Percentiles rank a stretch among this genome's conserved stretches.
Evolutionary conservation across 768 basidiomycete genomes (phyloP).

Genomic region (Cystobasidium onofrii): DNA sequence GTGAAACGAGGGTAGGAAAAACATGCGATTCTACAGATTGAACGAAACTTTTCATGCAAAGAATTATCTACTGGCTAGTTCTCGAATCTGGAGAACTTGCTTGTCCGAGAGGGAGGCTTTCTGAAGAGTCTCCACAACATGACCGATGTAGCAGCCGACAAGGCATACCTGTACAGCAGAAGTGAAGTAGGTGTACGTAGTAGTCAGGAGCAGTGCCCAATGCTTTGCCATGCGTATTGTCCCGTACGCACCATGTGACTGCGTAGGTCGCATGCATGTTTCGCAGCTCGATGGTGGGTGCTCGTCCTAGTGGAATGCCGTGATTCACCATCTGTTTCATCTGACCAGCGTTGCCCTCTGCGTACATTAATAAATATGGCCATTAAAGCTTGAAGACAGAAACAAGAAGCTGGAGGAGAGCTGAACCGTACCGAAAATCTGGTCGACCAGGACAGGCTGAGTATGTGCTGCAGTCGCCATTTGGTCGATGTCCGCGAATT

Average conservation of each 20-base stretch:
- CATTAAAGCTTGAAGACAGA: slow-evolving; percentile 14
- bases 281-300: slow-evolving; percentile 73
- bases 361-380: neutral
- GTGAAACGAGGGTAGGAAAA: neutral
- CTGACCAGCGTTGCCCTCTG: slow-evolving; percentile 79
- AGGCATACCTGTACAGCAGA: slow-evolving; percentile 61
- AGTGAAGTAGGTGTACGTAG: slow-evolving; percentile 11
- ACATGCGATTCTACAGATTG: too few relatives aligned
- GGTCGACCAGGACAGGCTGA: slow-evolving; percentile 71
- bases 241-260: slow-evolving; percentile 68
- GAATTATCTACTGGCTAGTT: neutral
- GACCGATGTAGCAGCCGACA: slow-evolving; percentile 71
- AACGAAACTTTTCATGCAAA: neutral
- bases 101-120: neutral
- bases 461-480: slow-evolving; percentile 68
- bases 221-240: neutral
- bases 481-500: slow-evolving; percentile 74
- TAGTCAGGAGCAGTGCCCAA: neutral
- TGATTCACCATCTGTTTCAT: slow-evolving; percentile 55
- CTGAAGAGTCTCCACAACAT: slow-evolving; percentile 55
- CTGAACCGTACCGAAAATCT: slow-evolving; percentile 69
- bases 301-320: slow-evolving; percentile 77
- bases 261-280: slow-evolving; percentile 94
- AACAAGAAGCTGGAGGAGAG: neutral
- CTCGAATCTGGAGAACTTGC: slow-evolving; percentile 9